Conservation (phyloP, 106 monocot genomes). For the Agapanthus africanus region DNA sequence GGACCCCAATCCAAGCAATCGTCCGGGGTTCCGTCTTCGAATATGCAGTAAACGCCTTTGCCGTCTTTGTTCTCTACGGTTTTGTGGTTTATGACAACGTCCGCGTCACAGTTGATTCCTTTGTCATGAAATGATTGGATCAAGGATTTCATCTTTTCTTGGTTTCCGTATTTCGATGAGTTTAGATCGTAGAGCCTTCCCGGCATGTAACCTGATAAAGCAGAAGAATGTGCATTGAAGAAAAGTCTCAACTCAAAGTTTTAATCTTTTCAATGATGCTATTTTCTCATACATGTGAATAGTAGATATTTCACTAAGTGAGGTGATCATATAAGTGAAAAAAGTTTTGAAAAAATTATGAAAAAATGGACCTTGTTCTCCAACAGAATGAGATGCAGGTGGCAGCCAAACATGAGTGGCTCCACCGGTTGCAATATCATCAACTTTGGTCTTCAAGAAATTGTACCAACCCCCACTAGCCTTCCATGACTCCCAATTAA, state of each 20-base stretch:
- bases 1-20: slow-evolving; percentile 64
- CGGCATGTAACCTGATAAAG: slow-evolving; percentile 62
- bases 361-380: slow-evolving; percentile 37
- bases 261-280: too few relatives aligned
- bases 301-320: too few relatives aligned
- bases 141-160: slow-evolving; percentile 37
- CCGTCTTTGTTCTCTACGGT: slow-evolving; percentile 38
- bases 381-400: slow-evolving; percentile 52
- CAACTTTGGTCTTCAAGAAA: slow-evolving; percentile 24
- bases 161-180: slow-evolving; percentile 44
- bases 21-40: slow-evolving; percentile 74
- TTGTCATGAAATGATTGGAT: slow-evolving; percentile 42
- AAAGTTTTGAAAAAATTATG: too few relatives aligned
- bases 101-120: slow-evolving; percentile 47
- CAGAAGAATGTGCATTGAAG: too few relatives aligned
- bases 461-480: slow-evolving; percentile 65
- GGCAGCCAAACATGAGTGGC: slow-evolving; percentile 69
- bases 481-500: slow-evolving; percentile 80
- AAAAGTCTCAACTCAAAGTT: too few relatives aligned
- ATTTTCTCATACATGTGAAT: too few relatives aligned
- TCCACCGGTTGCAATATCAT: slow-evolving; percentile 27
- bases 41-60: slow-evolving; percentile 62
- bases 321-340: too few relatives aligned
- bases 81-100: slow-evolving; percentile 74
- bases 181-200: slow-evolving; percentile 50